Evolutionary conservation across 164 flowering plant species (phyloP).

Genomic region (Cinnamomum chago): DNA sequence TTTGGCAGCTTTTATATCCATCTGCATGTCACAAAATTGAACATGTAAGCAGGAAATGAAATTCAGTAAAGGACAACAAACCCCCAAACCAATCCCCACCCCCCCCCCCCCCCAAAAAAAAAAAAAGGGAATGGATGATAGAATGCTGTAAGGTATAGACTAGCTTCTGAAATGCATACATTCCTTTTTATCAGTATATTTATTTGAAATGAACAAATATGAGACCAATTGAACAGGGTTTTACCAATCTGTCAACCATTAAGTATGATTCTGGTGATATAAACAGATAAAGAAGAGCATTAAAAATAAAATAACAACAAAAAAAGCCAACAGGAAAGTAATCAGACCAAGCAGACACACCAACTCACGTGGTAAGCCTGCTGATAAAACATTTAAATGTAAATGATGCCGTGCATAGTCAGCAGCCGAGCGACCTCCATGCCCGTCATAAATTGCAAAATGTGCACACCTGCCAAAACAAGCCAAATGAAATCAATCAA

Average conservation of each 20-base stretch:
- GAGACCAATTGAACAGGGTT: neutral
- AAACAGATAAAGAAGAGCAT: neutral
- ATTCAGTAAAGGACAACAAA: neutral
- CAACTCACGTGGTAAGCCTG: constrained; percentile 99
- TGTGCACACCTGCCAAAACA: constrained; percentile 55
- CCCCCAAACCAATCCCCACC: too few relatives aligned
- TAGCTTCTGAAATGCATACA: neutral
- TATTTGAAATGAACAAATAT: neutral
- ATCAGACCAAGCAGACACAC: constrained; percentile 51
- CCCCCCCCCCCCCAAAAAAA: too few relatives aligned
- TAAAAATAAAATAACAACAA: too few relatives aligned
- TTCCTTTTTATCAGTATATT: too few relatives aligned
- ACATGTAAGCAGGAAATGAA: constrained; percentile 5
- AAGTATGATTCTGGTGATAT: neutral
- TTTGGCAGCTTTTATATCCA: constrained; percentile 86
- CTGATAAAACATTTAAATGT: constrained; percentile 65
- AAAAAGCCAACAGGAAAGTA: constrained; percentile 3
- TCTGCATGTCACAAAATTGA: constrained; percentile 29
- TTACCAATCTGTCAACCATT: neutral
- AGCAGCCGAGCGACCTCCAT: constrained; percentile 92
- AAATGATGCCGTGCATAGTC: constrained; percentile 77
- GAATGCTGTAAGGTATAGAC: neutral
- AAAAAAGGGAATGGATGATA: neutral
- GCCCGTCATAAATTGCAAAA: constrained; percentile 91
- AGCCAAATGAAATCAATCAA: constrained; percentile 2